A percentile compares a stretch with the other conserved stretches of the same genome.
Conservation (phyloP, 768 basidiomycete genomes). For the Pleurotus eryngii region DNA sequence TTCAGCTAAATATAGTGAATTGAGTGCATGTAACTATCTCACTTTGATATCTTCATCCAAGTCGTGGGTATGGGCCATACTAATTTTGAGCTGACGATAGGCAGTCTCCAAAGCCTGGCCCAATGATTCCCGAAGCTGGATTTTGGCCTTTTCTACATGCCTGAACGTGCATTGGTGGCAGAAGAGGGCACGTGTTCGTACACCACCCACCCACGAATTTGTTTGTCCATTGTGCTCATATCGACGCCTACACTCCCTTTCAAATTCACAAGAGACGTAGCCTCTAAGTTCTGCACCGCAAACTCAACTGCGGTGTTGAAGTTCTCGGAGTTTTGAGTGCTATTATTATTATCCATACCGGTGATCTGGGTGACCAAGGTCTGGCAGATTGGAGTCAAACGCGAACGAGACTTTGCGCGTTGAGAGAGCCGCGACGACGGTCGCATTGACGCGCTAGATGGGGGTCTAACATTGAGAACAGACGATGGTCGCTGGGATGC, state of each 20-base stretch:
- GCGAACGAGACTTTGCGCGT: conserved; percentile 26
- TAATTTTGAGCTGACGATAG: conserved; percentile 48
- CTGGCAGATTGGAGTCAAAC: conserved; percentile 53
- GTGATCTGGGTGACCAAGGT: conserved; percentile 52
- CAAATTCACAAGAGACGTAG: conserved; percentile 33
- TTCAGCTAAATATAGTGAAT: background rate
- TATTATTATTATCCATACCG: conserved; percentile 44
- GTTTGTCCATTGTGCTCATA: conserved; percentile 50
- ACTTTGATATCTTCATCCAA: conserved; percentile 69
- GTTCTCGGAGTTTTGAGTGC: conserved; percentile 34
- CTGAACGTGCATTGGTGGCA: conserved; percentile 27
- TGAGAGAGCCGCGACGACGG: conserved; percentile 53
- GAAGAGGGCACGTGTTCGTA: background rate
- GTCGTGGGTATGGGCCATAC: conserved; percentile 47
- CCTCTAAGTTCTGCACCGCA: conserved; percentile 57
- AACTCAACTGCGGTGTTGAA: conserved; percentile 52
- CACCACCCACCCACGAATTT: conserved; percentile 52
- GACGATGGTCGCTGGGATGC: conserved; percentile 42
- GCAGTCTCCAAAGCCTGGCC: conserved; percentile 58
- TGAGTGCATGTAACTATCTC: background rate
- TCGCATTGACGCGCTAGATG: conserved; percentile 39
- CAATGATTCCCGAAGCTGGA: conserved; percentile 60
- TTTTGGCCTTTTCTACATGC: conserved; percentile 62
- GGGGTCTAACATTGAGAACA: conserved; percentile 31
- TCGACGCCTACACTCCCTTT: conserved; percentile 59